Evolutionary conservation across 768 basidiomycete species (phyloP), one percentile per base, ranked within the genome.

Genomic region (Hortiboletus flavorubellus): DNA sequence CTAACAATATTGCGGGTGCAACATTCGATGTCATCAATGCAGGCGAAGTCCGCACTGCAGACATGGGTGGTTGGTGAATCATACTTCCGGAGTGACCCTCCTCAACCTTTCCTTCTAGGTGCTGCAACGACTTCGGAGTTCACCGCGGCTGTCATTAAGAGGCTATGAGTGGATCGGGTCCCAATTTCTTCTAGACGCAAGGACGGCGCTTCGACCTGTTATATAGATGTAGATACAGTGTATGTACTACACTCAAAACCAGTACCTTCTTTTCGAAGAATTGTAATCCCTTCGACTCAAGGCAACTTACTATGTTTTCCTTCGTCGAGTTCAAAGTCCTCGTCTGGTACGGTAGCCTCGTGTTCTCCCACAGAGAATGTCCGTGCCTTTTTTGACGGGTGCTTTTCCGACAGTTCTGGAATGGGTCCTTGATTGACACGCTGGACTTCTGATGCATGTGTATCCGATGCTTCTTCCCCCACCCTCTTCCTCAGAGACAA

Each of bases 61-160:
- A 99, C 66, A 91, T 98, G 89, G 90, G 90, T 55, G 95, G 94
- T 90, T 74, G 73, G 85, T 78, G 14, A 54, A 53, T 31, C 26
- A 11, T 12, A 26, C 30, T 35, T 29, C 21, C 35, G 33, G 29
- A 8, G 39, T 47, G 40, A 46, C 52, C 43, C 31, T 46, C 35
- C 34, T 66, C 51, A 60, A 55, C 51, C 35, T 37, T 53, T 23
- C 11, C 35, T 53, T 23, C 11, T 56, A 91, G 92, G 94, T 53
- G 85, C 87, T 59, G 83, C 92, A 43, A 91, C 89, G 30, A 99
- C 96, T 54, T 92, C 91, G 30, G 96, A 98, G 66, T 93, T 99
- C 77, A 99, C 97, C 38, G 78, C 86, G 46, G 95, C 90, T 43
- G 81, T 99, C 69, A 93, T 98, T 75, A 83, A 88, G 73, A 87